Percentiles rank a stretch among this genome's conserved stretches.
phyloP scores from a whole-genome alignment of 2,329 filamentous ascomycete species.

The Canariomyces notabilis region DNA sequence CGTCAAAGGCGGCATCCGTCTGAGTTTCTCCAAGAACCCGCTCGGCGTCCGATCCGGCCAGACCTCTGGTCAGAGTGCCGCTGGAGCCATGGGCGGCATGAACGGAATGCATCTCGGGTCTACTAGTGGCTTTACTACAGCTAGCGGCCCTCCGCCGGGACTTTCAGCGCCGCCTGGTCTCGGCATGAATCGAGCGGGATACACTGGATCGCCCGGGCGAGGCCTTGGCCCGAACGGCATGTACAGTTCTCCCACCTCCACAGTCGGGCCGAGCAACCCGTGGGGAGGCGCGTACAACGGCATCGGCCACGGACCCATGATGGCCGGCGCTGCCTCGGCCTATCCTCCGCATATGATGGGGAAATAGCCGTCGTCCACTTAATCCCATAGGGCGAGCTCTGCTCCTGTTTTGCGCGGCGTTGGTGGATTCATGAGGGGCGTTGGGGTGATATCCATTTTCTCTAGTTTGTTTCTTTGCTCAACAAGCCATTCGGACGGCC shows the following conservation, averaged over 20 bases:
- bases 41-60: conserved; percentile 83
- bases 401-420: too few relatives aligned
- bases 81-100: conserved; percentile 47
- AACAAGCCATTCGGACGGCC: neutral
- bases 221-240: conserved; percentile 12
- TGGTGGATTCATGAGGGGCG: neutral
- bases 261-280: conserved; percentile 16
- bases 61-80: conserved; percentile 39
- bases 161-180: conserved; percentile 71
- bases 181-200: conserved; percentile 29
- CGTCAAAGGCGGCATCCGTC: conserved; percentile 85
- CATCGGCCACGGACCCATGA: conserved; percentile 15
- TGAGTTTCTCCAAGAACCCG: conserved; percentile 97
- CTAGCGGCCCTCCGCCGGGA: conserved; percentile 76
- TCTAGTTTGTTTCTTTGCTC: neutral
- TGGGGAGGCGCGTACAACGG: conserved; percentile 22
- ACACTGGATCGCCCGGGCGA: conserved; percentile 16
- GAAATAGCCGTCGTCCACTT: conserved; percentile 10
- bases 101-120: conserved; percentile 52
- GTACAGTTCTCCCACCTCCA: conserved; percentile 18
- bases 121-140: conserved; percentile 59
- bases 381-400: too few relatives aligned
- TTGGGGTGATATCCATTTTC: neutral
- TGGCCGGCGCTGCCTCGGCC: conserved; percentile 18
- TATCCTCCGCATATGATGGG: conserved; percentile 29